These are phyloP conservation scores for Trametes pubescens DNA, from an alignment of 1,284 basidiomycete genomes.

Conservation along the genomic window DNA sequence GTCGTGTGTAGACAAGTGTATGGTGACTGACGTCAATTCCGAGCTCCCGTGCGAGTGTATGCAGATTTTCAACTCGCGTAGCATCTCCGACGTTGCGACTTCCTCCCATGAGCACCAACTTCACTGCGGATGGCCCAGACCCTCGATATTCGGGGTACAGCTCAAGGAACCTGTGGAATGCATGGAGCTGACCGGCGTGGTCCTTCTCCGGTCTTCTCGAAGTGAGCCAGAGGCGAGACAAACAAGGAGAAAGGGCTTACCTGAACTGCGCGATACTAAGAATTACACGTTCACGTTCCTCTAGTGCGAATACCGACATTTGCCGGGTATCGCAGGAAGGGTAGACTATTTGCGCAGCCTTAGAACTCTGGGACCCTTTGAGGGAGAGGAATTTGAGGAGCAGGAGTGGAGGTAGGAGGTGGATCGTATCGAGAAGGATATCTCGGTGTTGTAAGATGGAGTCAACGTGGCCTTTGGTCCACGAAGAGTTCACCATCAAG, in stretches of 20 bases:
- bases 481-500: slow-evolving; percentile 94
- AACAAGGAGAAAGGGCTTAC: slow-evolving; percentile 51
- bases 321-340: slow-evolving; percentile 92
- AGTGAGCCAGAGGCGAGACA: background rate
- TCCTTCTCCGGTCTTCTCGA: slow-evolving; percentile 90
- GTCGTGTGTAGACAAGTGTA: background rate
- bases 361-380: slow-evolving; percentile 26
- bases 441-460: slow-evolving; percentile 70
- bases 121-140: slow-evolving; percentile 46
- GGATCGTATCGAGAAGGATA: slow-evolving; percentile 53
- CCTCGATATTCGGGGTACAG: slow-evolving; percentile 64
- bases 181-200: slow-evolving; percentile 81
- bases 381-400: slow-evolving; percentile 40
- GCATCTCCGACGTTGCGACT: slow-evolving; percentile 83
- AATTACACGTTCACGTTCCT: slow-evolving; percentile 70
- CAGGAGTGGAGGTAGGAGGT: slow-evolving; percentile 41
- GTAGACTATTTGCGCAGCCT: slow-evolving; percentile 70
- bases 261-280: slow-evolving; percentile 93
- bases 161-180: slow-evolving; percentile 71
- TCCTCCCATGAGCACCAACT: slow-evolving; percentile 85
- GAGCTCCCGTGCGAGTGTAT: slow-evolving; percentile 66
- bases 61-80: slow-evolving; percentile 70
- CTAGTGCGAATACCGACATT: slow-evolving; percentile 71
- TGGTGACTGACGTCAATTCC: slow-evolving; percentile 62
- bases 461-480: slow-evolving; percentile 91